Evolutionary conservation across 1,139 yeast species (phyloP).

Genomic region (Diutina mesorugosa): DNA sequence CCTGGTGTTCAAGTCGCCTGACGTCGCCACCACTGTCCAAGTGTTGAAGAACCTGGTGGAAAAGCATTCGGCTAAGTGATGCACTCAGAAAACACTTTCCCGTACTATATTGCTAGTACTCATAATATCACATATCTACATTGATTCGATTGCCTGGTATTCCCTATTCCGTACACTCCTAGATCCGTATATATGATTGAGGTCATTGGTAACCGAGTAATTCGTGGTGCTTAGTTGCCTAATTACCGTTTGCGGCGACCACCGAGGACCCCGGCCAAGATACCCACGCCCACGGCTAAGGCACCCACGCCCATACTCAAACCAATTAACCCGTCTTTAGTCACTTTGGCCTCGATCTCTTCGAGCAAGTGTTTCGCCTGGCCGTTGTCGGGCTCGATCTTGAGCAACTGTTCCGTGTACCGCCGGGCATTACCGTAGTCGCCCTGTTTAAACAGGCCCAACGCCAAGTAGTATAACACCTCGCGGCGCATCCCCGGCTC

Average conservation of each 20-base stretch:
- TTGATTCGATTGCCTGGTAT: neutral
- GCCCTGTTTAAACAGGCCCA: constrained; percentile 82
- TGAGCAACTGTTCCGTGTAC: constrained; percentile 66
- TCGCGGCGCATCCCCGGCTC: constrained; percentile 82
- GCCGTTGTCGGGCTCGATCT: constrained; percentile 70
- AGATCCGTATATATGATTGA: too few relatives aligned
- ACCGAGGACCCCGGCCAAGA: constrained; percentile 43
- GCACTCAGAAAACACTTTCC: neutral
- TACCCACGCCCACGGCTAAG: constrained; percentile 71
- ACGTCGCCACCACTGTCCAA: neutral
- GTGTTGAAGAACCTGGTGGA: neutral
- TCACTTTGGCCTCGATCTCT: constrained; percentile 74
- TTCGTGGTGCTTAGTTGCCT: neutral
- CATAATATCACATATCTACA: neutral
- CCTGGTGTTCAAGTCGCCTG: constrained; percentile 16
- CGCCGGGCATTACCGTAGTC: constrained; percentile 79
- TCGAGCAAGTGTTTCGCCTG: constrained; percentile 65
- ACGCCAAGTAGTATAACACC: constrained; percentile 73
- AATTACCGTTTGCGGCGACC: neutral
- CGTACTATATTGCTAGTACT: too few relatives aligned
- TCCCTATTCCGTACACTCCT: too few relatives aligned
- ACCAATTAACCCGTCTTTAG: constrained; percentile 80
- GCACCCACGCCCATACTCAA: constrained; percentile 78
- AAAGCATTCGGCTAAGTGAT: neutral
- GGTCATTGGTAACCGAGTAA: neutral